These are phyloP conservation scores for Oropetium thomaeum DNA, from an alignment of 176 grass and related monocot genomes.

Conservation along the genomic window DNA sequence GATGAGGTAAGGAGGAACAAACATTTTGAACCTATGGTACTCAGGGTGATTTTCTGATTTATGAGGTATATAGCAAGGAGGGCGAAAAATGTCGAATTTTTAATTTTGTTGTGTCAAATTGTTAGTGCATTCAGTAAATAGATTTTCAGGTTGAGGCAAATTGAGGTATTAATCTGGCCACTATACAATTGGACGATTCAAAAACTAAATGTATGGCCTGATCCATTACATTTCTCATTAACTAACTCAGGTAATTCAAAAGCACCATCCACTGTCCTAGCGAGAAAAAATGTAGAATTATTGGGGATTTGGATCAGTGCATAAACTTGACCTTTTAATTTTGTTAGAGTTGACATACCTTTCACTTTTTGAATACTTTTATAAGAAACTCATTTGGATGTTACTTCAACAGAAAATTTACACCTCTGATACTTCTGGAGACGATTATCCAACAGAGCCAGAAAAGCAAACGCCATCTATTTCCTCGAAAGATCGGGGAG, in stretches of 20 bases:
- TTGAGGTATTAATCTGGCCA: background rate
- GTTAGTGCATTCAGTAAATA: background rate
- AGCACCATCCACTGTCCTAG: background rate
- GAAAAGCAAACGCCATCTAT: conserved; percentile 21
- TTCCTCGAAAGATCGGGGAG: conserved; percentile 55
- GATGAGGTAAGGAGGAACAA: conserved; percentile 33
- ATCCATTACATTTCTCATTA: background rate
- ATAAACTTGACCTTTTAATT: background rate
- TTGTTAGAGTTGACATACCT: background rate
- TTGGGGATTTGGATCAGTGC: background rate
- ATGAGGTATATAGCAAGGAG: background rate
- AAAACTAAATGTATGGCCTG: background rate
- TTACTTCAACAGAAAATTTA: conserved; percentile 33
- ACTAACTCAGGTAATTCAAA: background rate
- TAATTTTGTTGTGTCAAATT: background rate
- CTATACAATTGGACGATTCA: background rate
- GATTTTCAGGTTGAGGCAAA: background rate
- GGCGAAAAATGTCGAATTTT: background rate
- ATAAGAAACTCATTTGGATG: background rate
- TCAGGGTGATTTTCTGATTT: background rate
- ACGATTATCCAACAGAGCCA: conserved; percentile 8
- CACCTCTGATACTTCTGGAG: conserved; percentile 9
- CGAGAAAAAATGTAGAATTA: background rate
- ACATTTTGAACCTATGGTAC: background rate
- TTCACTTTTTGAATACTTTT: background rate